A percentile compares a stretch with the other conserved stretches of the same genome.
These are phyloP conservation scores for Diplogelasinospora grovesii DNA, from an alignment of 495 filamentous ascomycete species.

Conservation along the genomic window DNA sequence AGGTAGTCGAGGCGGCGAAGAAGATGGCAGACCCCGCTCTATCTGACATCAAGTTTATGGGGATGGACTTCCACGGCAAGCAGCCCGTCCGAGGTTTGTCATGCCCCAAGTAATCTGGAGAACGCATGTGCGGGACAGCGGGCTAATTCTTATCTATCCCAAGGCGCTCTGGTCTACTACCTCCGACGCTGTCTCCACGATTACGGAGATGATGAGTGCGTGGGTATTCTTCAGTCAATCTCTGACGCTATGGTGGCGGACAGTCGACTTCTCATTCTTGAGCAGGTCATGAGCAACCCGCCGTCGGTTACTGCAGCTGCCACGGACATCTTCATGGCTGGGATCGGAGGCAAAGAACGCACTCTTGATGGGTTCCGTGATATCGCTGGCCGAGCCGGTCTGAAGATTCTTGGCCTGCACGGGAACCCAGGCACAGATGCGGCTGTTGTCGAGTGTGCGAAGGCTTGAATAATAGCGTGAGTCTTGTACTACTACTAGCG, in stretches of 20 bases:
- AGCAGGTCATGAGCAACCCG: slow-evolving; percentile 21
- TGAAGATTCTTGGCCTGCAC: slow-evolving; percentile 7
- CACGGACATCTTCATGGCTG: slow-evolving; percentile 17
- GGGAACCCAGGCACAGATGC: slow-evolving; percentile 4
- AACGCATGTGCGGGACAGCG: too few relatives aligned
- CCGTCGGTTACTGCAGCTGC: slow-evolving; percentile 12
- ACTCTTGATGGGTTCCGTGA: slow-evolving; percentile 4
- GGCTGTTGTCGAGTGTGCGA: slow-evolving; percentile 11
- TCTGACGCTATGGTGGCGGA: slow-evolving; percentile 16
- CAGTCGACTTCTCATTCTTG: slow-evolving; percentile 24
- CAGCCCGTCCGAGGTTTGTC: slow-evolving; percentile 23
- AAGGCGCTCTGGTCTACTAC: slow-evolving; percentile 26
- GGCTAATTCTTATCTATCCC: too few relatives aligned
- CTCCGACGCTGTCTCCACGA: slow-evolving; percentile 29
- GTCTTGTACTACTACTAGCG: too few relatives aligned
- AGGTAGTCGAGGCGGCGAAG: slow-evolving; percentile 18
- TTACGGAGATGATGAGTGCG: slow-evolving; percentile 26
- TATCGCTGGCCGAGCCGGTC: slow-evolving; percentile 16
- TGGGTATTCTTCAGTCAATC: slow-evolving; percentile 17
- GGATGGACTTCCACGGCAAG: slow-evolving; percentile 22
- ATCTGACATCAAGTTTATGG: slow-evolving; percentile 17
- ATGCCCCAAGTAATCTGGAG: too few relatives aligned
- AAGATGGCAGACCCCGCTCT: slow-evolving; percentile 14
- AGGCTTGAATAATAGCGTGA: slow-evolving; percentile 6
- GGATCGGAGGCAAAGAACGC: slow-evolving; percentile 15